phyloP scores from a whole-genome alignment of 306 rosid genomes.

The Amphicarpaea edgeworthii region DNA sequence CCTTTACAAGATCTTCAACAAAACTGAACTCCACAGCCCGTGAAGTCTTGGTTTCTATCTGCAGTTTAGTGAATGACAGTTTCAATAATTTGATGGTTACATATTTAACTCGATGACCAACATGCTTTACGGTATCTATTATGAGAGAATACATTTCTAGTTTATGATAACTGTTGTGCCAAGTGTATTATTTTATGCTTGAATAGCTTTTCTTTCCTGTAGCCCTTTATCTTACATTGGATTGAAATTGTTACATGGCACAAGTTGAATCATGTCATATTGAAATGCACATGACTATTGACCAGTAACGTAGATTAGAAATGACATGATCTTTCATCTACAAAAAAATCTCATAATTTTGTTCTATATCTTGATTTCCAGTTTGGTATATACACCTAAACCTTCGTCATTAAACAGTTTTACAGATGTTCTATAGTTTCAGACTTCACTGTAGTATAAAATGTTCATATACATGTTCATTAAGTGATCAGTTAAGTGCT shows the following conservation, averaged over 20 bases:
- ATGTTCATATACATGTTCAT: background rate
- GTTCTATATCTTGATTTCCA: background rate
- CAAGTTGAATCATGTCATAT: background rate
- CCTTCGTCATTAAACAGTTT: background rate
- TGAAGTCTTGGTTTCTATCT: background rate
- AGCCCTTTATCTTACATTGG: background rate
- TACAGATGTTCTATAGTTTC: background rate
- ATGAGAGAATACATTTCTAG: background rate
- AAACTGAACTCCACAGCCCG: constrained; percentile 26
- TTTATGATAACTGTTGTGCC: background rate
- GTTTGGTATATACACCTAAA: background rate
- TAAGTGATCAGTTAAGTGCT: background rate
- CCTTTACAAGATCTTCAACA: constrained; percentile 50
- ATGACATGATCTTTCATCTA: background rate
- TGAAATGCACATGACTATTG: constrained; percentile 11
- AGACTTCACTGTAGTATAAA: background rate
- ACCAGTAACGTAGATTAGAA: background rate
- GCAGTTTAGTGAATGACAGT: constrained; percentile 20
- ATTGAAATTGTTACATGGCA: background rate
- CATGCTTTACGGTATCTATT: constrained; percentile 1
- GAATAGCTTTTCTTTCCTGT: background rate
- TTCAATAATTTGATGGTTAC: constrained; percentile 8
- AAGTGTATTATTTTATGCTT: background rate
- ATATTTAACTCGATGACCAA: background rate
- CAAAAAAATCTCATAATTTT: background rate